Conservation (phyloP, 2,329 filamentous ascomycete species). For the Xylaria digitata region DNA sequence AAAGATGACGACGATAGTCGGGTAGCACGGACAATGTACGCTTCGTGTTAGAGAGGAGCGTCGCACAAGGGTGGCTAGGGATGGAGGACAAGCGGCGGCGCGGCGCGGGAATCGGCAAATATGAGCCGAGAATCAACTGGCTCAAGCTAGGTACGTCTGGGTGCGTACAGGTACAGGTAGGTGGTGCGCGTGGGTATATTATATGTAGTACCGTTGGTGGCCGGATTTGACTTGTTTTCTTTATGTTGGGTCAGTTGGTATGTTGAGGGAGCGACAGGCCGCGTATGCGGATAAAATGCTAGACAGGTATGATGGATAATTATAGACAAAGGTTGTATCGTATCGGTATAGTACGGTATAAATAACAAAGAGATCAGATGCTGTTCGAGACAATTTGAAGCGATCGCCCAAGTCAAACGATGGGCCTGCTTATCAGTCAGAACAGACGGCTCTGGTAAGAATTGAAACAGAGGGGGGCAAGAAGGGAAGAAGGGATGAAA, state of each 20-base stretch:
- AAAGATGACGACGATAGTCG: constrained; percentile 8
- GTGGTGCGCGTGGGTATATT: constrained; percentile 9
- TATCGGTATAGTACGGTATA: neutral
- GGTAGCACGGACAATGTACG: constrained; percentile 4
- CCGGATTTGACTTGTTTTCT: neutral
- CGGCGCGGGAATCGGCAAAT: constrained; percentile 17
- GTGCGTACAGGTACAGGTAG: too few species aligned
- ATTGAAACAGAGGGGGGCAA: neutral
- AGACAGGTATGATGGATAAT: neutral
- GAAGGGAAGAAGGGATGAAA: constrained; percentile 12
- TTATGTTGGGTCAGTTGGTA: neutral
- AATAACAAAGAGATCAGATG: constrained; percentile 11
- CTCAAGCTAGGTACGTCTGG: neutral
- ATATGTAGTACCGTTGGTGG: constrained; percentile 23
- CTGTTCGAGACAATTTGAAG: neutral
- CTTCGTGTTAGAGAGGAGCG: constrained; percentile 13
- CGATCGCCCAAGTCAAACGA: constrained; percentile 21
- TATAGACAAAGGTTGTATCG: neutral
- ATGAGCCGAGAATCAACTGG: constrained; percentile 18
- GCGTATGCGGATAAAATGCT: constrained; percentile 8
- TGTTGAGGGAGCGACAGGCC: constrained; percentile 26
- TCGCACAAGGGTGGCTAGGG: constrained; percentile 8
- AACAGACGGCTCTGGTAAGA: constrained; percentile 21
- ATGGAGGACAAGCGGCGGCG: constrained; percentile 2
- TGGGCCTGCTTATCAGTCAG: constrained; percentile 8